Conservation (phyloP, 441 rosid species). For the Macaranga tanarius region DNA sequence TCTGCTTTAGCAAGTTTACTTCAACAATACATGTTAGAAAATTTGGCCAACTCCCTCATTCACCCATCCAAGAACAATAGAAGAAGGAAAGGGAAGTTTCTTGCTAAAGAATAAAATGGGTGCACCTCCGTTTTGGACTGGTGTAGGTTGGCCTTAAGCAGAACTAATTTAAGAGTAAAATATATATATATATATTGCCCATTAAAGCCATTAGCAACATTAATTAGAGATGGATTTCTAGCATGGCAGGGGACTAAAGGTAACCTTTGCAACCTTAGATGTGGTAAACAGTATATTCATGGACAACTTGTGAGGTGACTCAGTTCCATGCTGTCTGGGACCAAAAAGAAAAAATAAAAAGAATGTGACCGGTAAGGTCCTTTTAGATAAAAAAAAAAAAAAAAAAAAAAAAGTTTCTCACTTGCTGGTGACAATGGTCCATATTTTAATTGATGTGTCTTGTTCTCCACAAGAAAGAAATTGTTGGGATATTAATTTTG, state of each 20-base stretch:
- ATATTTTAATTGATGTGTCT: too few species aligned
- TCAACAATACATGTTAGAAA: background rate
- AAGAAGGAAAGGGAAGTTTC: background rate
- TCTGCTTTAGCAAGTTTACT: background rate
- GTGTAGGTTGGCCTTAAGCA: background rate
- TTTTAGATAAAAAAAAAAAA: too few species aligned
- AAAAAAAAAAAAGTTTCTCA: too few species aligned
- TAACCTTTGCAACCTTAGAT: too few species aligned
- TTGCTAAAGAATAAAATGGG: background rate
- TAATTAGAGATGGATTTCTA: too few species aligned
- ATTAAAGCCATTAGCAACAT: background rate
- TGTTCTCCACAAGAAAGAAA: too few species aligned
- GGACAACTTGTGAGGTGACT: constrained; percentile 21
- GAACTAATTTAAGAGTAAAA: background rate
- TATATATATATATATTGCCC: too few species aligned
- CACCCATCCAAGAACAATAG: background rate
- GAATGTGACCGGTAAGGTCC: too few species aligned
- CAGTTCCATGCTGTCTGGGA: background rate
- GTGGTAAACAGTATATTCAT: background rate
- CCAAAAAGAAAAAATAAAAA: too few species aligned
- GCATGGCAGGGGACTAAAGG: too few species aligned
- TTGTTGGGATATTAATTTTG: too few species aligned
- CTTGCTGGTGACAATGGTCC: too few species aligned
- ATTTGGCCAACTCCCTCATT: background rate
- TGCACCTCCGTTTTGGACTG: background rate